Percentiles rank a stretch among this genome's conserved stretches.
phyloP scores from a whole-genome alignment of 441 rosid species.

The Arabidopsis hybrid region DNA sequence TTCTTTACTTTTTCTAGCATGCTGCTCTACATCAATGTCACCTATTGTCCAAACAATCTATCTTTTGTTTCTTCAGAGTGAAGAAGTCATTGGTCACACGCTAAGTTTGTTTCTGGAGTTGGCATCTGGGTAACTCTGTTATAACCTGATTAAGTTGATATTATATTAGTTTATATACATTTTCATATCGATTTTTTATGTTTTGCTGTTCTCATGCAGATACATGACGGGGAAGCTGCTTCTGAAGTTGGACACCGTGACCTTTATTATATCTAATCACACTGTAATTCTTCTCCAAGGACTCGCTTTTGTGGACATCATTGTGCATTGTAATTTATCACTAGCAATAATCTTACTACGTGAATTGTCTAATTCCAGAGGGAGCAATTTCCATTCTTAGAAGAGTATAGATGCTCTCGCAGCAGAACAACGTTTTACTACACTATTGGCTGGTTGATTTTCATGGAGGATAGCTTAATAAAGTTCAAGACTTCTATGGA shows the following conservation, averaged over 20 bases:
- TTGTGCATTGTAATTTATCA: slow-evolving; percentile 22
- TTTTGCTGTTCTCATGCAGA: slow-evolving; percentile 52
- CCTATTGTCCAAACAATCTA: slow-evolving; percentile 25
- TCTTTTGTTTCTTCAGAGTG: slow-evolving; percentile 67
- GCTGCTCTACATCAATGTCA: slow-evolving; percentile 19
- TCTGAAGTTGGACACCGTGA: slow-evolving; percentile 87
- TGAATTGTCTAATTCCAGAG: slow-evolving; percentile 64
- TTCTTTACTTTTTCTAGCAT: slow-evolving; percentile 24
- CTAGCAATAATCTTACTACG: slow-evolving; percentile 32
- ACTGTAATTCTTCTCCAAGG: slow-evolving; percentile 62
- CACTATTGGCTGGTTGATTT: slow-evolving; percentile 95
- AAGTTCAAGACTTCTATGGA: slow-evolving; percentile 99
- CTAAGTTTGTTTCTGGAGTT: slow-evolving; percentile 93
- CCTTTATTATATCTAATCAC: slow-evolving; percentile 93
- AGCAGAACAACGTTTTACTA: slow-evolving; percentile 98
- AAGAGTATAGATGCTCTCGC: slow-evolving; percentile 93
- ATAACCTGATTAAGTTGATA: slow-evolving; percentile 37
- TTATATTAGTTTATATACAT: slow-evolving; percentile 16
- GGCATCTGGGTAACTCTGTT: slow-evolving; percentile 87
- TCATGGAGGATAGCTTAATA: slow-evolving; percentile 95
- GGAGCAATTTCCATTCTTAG: slow-evolving; percentile 96
- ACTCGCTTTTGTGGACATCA: slow-evolving; percentile 37
- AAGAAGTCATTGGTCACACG: slow-evolving; percentile 95
- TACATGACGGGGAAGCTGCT: slow-evolving; percentile 99
- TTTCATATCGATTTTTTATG: slow-evolving; percentile 30